Base-by-base conservation (phyloP, 176 grass and related monocot genomes). In the Carex kokanica region DNA sequence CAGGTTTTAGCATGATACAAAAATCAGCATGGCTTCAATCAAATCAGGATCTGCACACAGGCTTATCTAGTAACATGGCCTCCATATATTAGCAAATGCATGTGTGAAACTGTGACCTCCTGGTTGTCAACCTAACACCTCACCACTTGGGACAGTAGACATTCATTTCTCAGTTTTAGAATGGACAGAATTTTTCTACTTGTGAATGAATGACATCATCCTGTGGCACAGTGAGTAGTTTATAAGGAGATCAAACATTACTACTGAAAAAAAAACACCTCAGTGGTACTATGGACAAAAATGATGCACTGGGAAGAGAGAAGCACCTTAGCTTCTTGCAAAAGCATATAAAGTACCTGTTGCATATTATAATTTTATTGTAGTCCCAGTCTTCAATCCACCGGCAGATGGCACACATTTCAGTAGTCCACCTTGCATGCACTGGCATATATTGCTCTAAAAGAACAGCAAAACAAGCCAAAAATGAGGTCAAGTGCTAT, bases 331-430 rank as follows among this genome's bases (percentile, higher is more conserved):
- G 57, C 21, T 47, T 2, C 8, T 41, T 43, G 27, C 32, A 71
- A 71, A 47, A 71, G 6, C 13, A 9, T 80, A 20, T 60, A 59
- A 90, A 78, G 40, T 88, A 92, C 96, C 96, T 93, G 84, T 99
- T 99, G 87, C 96, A 99, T 69, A 99, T 95, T 21, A 99, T 99
- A 68, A 99, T 95, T 88, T 99, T 95, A 58, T 99, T 99, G 79
- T 95, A 93, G 80, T 99, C 93, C 96, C 93, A 99, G 78, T 99
- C 96, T 81, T 95, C 92, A 88, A 99, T 88, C 93, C 96, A 95
- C 79, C 89, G 83, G 78, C 96, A 99, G 85, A 99, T 88, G 68
- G 96, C 91, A 83, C 96, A 95, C 41, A 87, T 86, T 85, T 98
- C 96, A 40, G 96, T 98, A 85, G 89, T 91, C 96, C 96, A 98